Percentiles rank a stretch among this genome's conserved stretches.
Evolutionary conservation across 306 rosid species (phyloP).

Genomic region (Prunus mira): DNA sequence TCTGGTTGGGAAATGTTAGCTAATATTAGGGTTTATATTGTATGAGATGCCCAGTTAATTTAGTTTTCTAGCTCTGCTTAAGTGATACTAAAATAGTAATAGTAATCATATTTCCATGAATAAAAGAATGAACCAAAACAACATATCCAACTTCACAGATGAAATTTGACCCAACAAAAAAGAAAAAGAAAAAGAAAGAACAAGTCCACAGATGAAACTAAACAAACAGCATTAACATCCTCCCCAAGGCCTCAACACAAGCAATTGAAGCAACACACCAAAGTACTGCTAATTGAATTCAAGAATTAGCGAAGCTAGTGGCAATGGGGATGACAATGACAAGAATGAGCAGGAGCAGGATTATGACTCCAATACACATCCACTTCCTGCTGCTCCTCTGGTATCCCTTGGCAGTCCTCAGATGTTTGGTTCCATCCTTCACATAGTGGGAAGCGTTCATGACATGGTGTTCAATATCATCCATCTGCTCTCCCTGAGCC

Average conservation of each 20-base stretch:
- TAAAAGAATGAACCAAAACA: too few relatives aligned
- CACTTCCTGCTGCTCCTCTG: conserved; percentile 68
- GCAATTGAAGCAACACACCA: not conserved
- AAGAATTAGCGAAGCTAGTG: conserved; percentile 55
- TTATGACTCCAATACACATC: conserved; percentile 60
- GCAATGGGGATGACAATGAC: conserved; percentile 54
- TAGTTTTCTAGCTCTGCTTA: too few relatives aligned
- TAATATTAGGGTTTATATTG: too few relatives aligned
- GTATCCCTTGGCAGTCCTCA: conserved; percentile 48
- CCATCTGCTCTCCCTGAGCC: conserved; percentile 90
- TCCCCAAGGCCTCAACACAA: not conserved
- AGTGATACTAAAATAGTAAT: too few relatives aligned
- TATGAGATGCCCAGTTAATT: too few relatives aligned
- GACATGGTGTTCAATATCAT: conserved; percentile 84
- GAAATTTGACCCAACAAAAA: too few relatives aligned
- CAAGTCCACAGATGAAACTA: too few relatives aligned
- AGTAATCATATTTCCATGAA: too few relatives aligned
- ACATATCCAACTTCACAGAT: too few relatives aligned
- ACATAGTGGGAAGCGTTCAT: conserved; percentile 70
- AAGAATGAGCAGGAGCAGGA: conserved; percentile 55
- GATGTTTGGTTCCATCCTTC: conserved; percentile 61
- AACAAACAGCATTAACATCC: not conserved
- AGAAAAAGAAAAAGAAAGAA: too few relatives aligned
- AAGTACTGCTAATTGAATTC: not conserved
- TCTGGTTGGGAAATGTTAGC: too few relatives aligned